Evolutionary conservation across 1,139 yeast species (phyloP), one percentile per base, ranked within the genome.

Genomic region (Hansenula sp.): DNA sequence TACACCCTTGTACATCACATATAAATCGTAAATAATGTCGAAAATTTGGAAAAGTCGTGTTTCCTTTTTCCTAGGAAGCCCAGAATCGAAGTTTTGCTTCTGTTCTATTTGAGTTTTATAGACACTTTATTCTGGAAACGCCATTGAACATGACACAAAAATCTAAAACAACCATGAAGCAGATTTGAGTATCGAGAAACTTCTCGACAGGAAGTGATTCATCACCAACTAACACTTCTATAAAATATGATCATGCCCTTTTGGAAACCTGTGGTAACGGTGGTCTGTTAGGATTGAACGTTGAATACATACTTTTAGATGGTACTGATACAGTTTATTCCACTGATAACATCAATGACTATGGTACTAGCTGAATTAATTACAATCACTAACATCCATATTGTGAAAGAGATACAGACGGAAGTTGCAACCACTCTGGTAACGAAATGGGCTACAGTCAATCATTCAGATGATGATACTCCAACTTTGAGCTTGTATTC

Each of bases 381-480:
- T 2, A 40, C 36, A n/a, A 19, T 33, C 2, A 41, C 46, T 5
- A 33, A 43, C 11, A 31, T 24, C 9, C 41, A 47, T 15, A 37
- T 44, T 2, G 15, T 38, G 3, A 18, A 36, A 21, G 28, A 43
- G 16, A 8, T 32, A 7, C 6, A 36, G 5, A 47, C 48, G 4
- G 17, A 21, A 4, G 34, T 27, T 2, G 37, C 41, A 17, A 44
- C 46, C 1, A 17, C 30, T 1, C 10, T 41, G 1, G 15, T 41
- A 17, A 49, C 52, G 1, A 24, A 39, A 34, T 49, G 52, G 52
- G 25, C 45, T 5, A 48, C 50, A 2, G 29, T 30, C 25, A 36
- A 6, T 11, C 38, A 17, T 40, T 19, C 30, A 2, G 29, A 34
- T 21, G 42, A 45, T 5, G 17, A 15, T 7, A 7, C 4, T 18